Base-by-base conservation (phyloP, 805 yeast species). In the Candida golubevii region DNA sequence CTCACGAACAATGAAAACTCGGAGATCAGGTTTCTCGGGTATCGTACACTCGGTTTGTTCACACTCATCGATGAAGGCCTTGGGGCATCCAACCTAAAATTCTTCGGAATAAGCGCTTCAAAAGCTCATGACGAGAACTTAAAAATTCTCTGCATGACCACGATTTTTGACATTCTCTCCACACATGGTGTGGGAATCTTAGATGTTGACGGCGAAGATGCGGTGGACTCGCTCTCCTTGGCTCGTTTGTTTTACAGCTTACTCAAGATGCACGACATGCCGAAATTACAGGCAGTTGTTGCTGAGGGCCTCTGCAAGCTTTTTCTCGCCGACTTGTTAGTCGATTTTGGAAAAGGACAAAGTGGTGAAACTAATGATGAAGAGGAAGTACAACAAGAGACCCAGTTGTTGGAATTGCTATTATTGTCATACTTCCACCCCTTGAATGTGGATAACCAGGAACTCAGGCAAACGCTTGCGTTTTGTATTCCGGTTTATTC, bases 401-500 rank as follows among this genome's bases (percentile, higher is more conserved):
- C 57, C 35, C 64, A 66, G 44, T 64, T 88, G 33, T 77, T 85
- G 54, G 90, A 85, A 57, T 77, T 85, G 0, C 69, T 90, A 43
- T 65, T 89, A 4, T 62, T 86, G 42, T 75, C 85, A 0, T 91
- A 88, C 57, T 90, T 87, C 65, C 81, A 84, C 42, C 89, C 93
- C 0, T 62, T 68, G 4, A 82, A 83, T 42, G 63, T 77, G 6
- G 64, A 70, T 6, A 88, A 88, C 54, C 83, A 78, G 45, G 78
- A 81, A 12, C 68, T 90, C 48, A 72, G 82, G 38, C 97, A 90
- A 61, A 85, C 86, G 0, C 75, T 90, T 47, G 79, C 93, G 8
- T 90, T 87, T 57, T 89, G 96, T 60, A 72, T 90, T 13, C 97
- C 97, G 0, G 95, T 86, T 0, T 88, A 86, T 60, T 82, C 93